These are phyloP conservation scores for Psilocybe azurescens DNA, from an alignment of 768 basidiomycete species.

Conservation along the genomic window DNA sequence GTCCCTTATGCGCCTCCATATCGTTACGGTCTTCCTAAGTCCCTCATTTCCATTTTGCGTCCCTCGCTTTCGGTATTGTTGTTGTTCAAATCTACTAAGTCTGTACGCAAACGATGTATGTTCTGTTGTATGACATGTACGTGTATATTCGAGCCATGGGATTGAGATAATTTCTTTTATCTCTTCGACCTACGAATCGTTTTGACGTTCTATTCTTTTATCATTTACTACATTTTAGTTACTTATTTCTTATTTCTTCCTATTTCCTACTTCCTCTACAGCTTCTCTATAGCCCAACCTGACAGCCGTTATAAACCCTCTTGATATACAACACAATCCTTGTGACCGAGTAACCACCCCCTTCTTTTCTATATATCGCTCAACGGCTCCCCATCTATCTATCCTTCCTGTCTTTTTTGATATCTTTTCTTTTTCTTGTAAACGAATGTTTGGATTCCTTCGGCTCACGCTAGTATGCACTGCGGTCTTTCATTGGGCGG, in stretches of 20 bases:
- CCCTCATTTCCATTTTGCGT: slow-evolving; percentile 9
- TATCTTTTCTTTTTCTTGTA: neutral
- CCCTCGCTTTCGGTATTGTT: slow-evolving; percentile 32
- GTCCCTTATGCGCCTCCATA: slow-evolving; percentile 6
- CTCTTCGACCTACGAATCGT: neutral
- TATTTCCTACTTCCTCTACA: neutral
- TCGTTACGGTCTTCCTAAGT: slow-evolving; percentile 17
- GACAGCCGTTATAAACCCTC: neutral
- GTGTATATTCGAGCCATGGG: slow-evolving; percentile 18
- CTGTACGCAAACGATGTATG: slow-evolving; percentile 31
- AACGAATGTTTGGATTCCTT: neutral
- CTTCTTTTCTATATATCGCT: neutral
- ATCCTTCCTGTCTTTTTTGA: neutral
- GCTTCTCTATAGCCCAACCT: no score
- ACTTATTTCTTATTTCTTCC: slow-evolving; percentile 8
- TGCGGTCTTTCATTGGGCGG: neutral
- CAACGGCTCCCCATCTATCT: neutral
- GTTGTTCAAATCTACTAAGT: slow-evolving; percentile 24
- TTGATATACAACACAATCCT: neutral
- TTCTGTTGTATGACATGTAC: slow-evolving; percentile 26
- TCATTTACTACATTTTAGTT: slow-evolving; percentile 8
- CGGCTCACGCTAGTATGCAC: neutral
- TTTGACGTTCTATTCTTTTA: slow-evolving; percentile 4
- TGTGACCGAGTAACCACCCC: neutral
- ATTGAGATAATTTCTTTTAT: slow-evolving; percentile 6